Evolutionary conservation across 306 rosid species (phyloP), one percentile per base, ranked within the genome.

Genomic region (Pyrus bretschneideri): DNA sequence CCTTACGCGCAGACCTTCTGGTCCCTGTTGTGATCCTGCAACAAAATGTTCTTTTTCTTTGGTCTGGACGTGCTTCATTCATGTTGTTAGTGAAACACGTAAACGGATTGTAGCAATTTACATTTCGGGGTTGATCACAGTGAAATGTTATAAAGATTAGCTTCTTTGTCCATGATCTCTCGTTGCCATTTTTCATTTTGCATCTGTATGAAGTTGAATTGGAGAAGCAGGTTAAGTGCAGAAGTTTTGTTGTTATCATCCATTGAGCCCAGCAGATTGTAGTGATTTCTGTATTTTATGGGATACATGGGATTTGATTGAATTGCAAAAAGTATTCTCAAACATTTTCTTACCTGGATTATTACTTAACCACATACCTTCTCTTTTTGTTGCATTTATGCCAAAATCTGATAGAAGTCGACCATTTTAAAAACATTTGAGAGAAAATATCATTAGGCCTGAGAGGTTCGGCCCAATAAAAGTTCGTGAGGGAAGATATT

Each of bases 71-170:
- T 45, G 71, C 72, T 75, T 67, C 81, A 54, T 74, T 63, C 81
- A 59, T 71, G 45, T 81, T 78, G 72, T 78, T 17, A 75, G 78
- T 78, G 64, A 79, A 80, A 73, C 78, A 45, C 78, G 62, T 76
- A 62, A 80, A 82, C 66, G 71, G 79, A 79, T 77, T 75, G 86
- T 83, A 62, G 81, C 80, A 68, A 78, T 73, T 84, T 83, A 81
- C 79, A 71, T 85, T 81, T 78, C 80, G 10, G 77, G 71, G 82
- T 70, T 67, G 44, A 55, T 69, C 76, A 80, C 74, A 74, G 72
- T 76, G 69, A 77, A 57, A 72, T 73, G 83, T 79, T 81, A 44
- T 82, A 79, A 79, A 75, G 3, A 51, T 18, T 82, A 61, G 31
- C 45, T 84, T 80, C 45, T 85, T 80, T 51, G 75, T 67, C 82